These are phyloP conservation scores for Myochromella boudieri DNA, from an alignment of 768 basidiomycete genomes.

Conservation along the genomic window DNA sequence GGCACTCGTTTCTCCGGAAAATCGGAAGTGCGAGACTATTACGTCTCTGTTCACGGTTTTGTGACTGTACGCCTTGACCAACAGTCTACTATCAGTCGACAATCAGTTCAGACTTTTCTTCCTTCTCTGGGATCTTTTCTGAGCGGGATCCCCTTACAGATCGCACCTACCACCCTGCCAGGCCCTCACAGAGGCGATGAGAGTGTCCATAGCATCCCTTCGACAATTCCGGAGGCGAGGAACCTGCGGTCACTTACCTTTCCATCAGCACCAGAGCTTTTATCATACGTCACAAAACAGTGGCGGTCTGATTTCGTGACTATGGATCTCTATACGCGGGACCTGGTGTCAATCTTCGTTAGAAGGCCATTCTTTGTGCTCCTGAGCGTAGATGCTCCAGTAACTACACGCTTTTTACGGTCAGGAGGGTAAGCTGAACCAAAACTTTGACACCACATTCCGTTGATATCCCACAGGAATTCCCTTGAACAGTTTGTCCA, in stretches of 20 bases:
- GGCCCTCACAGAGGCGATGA: too few species aligned
- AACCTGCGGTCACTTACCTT: too few species aligned
- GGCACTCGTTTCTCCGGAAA: slow-evolving; percentile 66
- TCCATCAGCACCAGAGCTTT: slow-evolving; percentile 48
- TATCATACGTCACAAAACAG: slow-evolving; percentile 74
- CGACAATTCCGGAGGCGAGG: too few species aligned
- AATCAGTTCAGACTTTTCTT: background rate
- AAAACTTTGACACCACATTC: background rate
- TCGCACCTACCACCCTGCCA: too few species aligned
- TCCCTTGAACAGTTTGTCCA: slow-evolving; percentile 74
- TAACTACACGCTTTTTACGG: slow-evolving; percentile 66
- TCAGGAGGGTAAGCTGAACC: slow-evolving; percentile 42
- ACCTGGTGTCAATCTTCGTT: slow-evolving; percentile 64
- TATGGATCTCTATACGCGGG: slow-evolving; percentile 55
- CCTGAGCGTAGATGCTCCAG: slow-evolving; percentile 79
- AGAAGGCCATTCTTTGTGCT: slow-evolving; percentile 92
- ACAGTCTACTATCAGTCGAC: too few species aligned
- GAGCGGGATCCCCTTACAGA: too few species aligned
- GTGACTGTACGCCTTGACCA: slow-evolving; percentile 43
- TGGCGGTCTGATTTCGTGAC: slow-evolving; percentile 87
- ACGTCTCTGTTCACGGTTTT: slow-evolving; percentile 59
- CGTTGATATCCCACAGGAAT: slow-evolving; percentile 6
- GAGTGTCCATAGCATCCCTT: too few species aligned
- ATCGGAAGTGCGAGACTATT: slow-evolving; percentile 56
- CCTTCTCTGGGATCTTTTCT: too few species aligned